phyloP scores from a whole-genome alignment of 2,329 filamentous ascomycete species.

The Venturia nashicola region DNA sequence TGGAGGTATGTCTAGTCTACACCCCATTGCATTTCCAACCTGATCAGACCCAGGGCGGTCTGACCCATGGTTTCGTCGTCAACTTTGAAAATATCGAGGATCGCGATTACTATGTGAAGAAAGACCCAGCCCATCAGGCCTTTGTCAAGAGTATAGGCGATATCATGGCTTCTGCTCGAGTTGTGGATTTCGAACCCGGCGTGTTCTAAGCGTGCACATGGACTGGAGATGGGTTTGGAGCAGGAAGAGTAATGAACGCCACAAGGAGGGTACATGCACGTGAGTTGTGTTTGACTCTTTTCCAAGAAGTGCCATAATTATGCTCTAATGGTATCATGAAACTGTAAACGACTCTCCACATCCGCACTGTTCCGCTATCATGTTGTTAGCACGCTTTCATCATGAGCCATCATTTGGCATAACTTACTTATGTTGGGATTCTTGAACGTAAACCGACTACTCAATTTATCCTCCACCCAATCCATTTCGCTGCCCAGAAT shows the following conservation, averaged over 20 bases:
- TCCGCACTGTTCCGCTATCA: slow-evolving; percentile 83
- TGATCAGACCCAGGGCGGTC: slow-evolving; percentile 34
- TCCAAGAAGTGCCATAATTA: slow-evolving; percentile 13
- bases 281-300: slow-evolving; percentile 9
- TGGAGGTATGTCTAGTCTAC: slow-evolving; percentile 36
- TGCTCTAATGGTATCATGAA: slow-evolving; percentile 13
- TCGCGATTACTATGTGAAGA: slow-evolving; percentile 53
- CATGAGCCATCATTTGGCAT: not conserved
- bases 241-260: not conserved
- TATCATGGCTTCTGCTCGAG: slow-evolving; percentile 40
- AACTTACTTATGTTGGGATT: slow-evolving; percentile 97
- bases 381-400: slow-evolving; percentile 21
- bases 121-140: slow-evolving; percentile 50
- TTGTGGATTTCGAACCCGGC: slow-evolving; percentile 48
- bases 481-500: slow-evolving; percentile 99
- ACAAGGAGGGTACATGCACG: not conserved
- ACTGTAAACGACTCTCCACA: slow-evolving; percentile 87
- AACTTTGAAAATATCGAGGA: slow-evolving; percentile 54
- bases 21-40: not conserved
- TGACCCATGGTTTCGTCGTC: slow-evolving; percentile 57
- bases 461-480: slow-evolving; percentile 93
- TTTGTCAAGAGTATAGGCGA: slow-evolving; percentile 42
- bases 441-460: slow-evolving; percentile 80
- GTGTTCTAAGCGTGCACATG: slow-evolving; percentile 26
- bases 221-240: not conserved